These are phyloP conservation scores for Ascodesmis nigricans DNA, from an alignment of 495 filamentous ascomycete species.

Conservation along the genomic window DNA sequence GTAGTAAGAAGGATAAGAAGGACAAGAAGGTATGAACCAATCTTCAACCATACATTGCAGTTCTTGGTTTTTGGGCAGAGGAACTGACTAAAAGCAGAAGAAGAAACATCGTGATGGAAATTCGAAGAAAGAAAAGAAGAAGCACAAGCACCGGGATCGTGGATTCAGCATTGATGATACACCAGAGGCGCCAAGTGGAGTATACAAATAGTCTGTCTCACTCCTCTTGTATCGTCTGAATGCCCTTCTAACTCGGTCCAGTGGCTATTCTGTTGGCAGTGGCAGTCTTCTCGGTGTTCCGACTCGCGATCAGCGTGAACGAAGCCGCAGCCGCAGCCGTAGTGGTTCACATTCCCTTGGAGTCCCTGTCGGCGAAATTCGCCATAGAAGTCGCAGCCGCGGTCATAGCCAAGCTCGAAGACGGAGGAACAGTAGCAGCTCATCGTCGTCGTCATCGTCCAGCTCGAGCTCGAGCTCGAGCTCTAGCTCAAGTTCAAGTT, in stretches of 20 bases:
- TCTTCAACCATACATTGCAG: too few species aligned
- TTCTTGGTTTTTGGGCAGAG: neutral
- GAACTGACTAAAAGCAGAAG: constrained; percentile 1
- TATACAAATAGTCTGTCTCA: neutral
- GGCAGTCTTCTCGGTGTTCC: neutral
- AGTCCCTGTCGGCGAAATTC: too few species aligned
- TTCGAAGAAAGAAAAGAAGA: constrained; percentile 2
- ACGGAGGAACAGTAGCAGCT: too few species aligned
- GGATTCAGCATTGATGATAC: neutral
- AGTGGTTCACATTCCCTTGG: too few species aligned
- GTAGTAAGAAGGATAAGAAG: constrained; percentile 9
- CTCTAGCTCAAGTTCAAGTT: too few species aligned
- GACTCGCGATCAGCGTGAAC: neutral
- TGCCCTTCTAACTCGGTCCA: neutral
- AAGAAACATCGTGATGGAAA: neutral
- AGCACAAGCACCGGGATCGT: neutral
- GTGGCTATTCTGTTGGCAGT: neutral
- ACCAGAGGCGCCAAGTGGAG: neutral
- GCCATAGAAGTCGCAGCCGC: too few species aligned
- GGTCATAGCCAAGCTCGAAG: too few species aligned
- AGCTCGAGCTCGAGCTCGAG: too few species aligned
- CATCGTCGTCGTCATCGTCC: too few species aligned
- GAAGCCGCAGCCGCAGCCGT: neutral
- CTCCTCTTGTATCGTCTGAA: neutral
- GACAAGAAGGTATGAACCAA: constrained; percentile 6